These are phyloP conservation scores for Metschnikowia colocasiae DNA, from an alignment of 805 yeast genomes.

Conservation along the genomic window DNA sequence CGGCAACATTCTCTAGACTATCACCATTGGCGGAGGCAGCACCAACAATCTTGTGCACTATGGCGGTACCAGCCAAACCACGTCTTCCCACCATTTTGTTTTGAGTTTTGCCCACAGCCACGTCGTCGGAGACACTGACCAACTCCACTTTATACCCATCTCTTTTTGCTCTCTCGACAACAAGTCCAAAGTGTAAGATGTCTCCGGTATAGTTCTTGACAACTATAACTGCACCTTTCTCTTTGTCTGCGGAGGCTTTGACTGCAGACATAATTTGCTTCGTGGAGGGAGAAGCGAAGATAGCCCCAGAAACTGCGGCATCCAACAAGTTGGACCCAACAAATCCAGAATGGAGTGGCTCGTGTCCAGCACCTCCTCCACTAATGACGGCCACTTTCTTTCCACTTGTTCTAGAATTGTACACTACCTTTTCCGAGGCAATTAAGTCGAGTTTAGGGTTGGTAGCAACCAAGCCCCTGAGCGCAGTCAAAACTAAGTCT, in stretches of 20 bases:
- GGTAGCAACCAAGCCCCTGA: conserved; percentile 50
- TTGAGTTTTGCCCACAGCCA: conserved; percentile 86
- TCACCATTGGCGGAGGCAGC: conserved; percentile 52
- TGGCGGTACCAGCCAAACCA: conserved; percentile 87
- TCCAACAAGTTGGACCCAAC: conserved; percentile 81
- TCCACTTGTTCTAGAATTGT: conserved; percentile 33
- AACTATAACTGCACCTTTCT: conserved; percentile 67
- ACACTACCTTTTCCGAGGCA: conserved; percentile 55
- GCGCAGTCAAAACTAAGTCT: conserved; percentile 46
- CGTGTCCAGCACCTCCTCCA: conserved; percentile 97
- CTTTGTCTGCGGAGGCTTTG: conserved; percentile 48
- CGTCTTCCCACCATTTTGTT: conserved; percentile 92
- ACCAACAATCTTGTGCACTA: conserved; percentile 84
- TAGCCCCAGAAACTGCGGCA: conserved; percentile 85
- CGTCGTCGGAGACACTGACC: conserved; percentile 85
- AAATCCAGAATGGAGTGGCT: conserved; percentile 89
- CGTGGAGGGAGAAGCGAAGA: conserved; percentile 95
- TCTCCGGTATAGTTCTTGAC: conserved; percentile 96
- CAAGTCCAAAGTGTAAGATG: conserved; percentile 86
- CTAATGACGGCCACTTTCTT: conserved; percentile 69
- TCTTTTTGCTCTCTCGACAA: conserved; percentile 82
- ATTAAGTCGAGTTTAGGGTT: conserved; percentile 55
- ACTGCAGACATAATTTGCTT: conserved; percentile 76
- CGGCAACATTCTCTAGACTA: conserved; percentile 48
- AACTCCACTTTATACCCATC: conserved; percentile 70